Base-by-base conservation (phyloP, 306 rosid genomes). In the Glycyrrhiza uralensis region DNA sequence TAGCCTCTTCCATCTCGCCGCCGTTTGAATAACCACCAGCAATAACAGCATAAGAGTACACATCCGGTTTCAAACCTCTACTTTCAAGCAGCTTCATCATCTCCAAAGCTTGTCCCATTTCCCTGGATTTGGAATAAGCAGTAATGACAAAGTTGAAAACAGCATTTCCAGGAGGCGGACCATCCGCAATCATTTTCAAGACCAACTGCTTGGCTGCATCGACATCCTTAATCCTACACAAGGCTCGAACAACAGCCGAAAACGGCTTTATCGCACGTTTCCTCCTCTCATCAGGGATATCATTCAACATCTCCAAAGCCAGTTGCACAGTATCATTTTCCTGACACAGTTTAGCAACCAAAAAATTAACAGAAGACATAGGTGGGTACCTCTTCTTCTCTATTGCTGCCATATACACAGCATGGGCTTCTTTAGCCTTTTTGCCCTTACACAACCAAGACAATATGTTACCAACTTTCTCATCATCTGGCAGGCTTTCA, bases 51-150 rank as follows among this genome's bases (percentile, higher is more conserved):
- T 93, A 89, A 2, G 96, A 52, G 57, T 81, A 90, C 18, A 90
- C 86, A 86, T 89, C 97, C 0, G 96, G 96, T 62, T 84, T 90
- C 77, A 93, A 83, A 9, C 98, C 98, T 73, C 98, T 87, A 62
- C 75, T 80, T 68, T 86, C 87, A 96, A 89, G 88, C 46, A 87
- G 70, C 76, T 72, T 85, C 80, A 85, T 44, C 73, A 86, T 79
- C 60, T 87, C 84, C 67, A 86, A 19, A 47, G 96, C 96, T 71
- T 85, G 86, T 47, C 41, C 82, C 77, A 86, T 69, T 41, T 89
- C 89, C 14, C 94, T 92, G 6, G 68, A 82, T 78, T 87, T 85
- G 1, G 88, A 76, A 75, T 75, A 87, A 3, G 80, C 89, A 7
- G 83, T 86, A 51, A 91, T 86, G 24, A 87, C 79, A 6, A 71